These are phyloP conservation scores for Neurospora hispaniola DNA, from an alignment of 495 filamentous ascomycete genomes.

Conservation along the genomic window DNA sequence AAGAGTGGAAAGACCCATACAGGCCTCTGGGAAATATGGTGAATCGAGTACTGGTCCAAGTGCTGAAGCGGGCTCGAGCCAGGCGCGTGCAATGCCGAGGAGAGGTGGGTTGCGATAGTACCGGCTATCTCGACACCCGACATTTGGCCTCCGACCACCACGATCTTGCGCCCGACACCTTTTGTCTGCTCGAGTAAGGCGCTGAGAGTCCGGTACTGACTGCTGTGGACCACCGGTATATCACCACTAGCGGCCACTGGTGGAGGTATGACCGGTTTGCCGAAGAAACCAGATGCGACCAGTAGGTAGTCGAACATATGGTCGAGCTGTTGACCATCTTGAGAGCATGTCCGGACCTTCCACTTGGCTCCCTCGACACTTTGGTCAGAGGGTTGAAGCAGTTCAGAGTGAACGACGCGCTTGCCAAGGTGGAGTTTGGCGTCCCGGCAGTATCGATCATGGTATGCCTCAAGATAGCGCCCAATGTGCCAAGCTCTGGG, in stretches of 20 bases:
- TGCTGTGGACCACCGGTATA: conserved; percentile 50
- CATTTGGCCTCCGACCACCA: conserved; percentile 76
- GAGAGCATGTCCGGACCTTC: conserved; percentile 39
- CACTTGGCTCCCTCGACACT: conserved; percentile 28
- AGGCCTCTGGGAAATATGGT: conserved; percentile 59
- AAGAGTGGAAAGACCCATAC: conserved; percentile 65
- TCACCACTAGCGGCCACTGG: conserved; percentile 9
- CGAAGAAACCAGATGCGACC: conserved; percentile 69
- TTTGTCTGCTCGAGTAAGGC: conserved; percentile 20
- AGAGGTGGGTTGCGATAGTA: conserved; percentile 58
- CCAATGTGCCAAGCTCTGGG: conserved; percentile 71
- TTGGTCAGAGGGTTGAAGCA: conserved; percentile 11
- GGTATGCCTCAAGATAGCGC: conserved; percentile 57
- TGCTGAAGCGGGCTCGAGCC: conserved; percentile 20
- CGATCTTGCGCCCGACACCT: conserved; percentile 45
- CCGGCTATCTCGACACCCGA: conserved; percentile 70
- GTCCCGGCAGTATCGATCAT: conserved; percentile 41
- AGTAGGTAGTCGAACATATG: conserved; percentile 60
- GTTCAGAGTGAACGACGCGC: conserved; percentile 40
- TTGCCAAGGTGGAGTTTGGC: conserved; percentile 40
- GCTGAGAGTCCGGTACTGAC: conserved; percentile 36
- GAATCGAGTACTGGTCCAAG: conserved; percentile 37
- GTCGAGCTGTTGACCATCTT: conserved; percentile 16
- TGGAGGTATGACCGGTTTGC: conserved; percentile 45
- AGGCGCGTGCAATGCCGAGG: conserved; percentile 42